Evolutionary conservation across 257 asterid species (phyloP).

Genomic region (Salvia rosmarinus): DNA sequence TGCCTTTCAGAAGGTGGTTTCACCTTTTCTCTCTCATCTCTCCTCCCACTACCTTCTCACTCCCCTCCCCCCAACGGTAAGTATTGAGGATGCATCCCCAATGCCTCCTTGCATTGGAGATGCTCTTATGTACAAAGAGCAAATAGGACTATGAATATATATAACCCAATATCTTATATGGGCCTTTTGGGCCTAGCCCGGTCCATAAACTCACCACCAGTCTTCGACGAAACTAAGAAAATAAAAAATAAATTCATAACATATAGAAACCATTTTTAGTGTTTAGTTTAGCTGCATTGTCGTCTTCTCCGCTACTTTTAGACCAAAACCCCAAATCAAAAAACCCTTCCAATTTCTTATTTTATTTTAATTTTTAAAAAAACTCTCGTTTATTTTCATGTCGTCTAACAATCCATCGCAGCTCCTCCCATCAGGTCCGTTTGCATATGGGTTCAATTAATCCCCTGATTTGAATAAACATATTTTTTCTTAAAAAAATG

Average conservation of each 20-base stretch:
- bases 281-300: not conserved
- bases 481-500: not conserved
- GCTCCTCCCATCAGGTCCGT: constrained; percentile 74
- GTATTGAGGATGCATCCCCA: too few species aligned
- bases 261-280: not conserved
- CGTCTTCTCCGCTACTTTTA: constrained; percentile 20
- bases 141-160: too few species aligned
- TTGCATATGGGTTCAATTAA: not conserved
- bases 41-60: too few species aligned
- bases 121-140: too few species aligned
- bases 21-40: too few species aligned
- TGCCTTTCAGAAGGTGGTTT: too few species aligned
- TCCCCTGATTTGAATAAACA: not conserved
- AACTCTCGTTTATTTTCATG: constrained; percentile 24
- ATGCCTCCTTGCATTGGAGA: too few species aligned
- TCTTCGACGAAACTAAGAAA: not conserved
- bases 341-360: constrained; percentile 18
- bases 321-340: constrained; percentile 30
- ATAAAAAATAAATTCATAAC: not conserved
- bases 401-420: constrained; percentile 81
- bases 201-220: not conserved
- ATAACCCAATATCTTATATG: too few species aligned
- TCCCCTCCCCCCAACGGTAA: too few species aligned
- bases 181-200: too few species aligned
- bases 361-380: not conserved